Conservation (phyloP, 768 basidiomycete species). For the Tricholoma hemisulphureum region DNA sequence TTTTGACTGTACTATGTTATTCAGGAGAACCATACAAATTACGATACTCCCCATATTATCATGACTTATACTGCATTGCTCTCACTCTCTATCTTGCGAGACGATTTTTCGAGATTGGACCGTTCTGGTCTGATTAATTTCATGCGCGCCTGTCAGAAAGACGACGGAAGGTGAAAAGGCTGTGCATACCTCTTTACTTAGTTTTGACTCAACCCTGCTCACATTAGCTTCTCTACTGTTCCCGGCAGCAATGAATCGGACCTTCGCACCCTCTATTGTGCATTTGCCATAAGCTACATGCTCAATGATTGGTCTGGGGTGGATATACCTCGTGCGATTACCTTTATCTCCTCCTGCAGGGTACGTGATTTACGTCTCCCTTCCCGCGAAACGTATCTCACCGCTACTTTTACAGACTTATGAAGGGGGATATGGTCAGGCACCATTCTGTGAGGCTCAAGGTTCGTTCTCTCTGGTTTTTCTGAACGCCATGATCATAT, state of each 20-base stretch:
- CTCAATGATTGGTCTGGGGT: conserved; percentile 78
- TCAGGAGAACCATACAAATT: conserved; percentile 39
- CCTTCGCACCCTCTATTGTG: conserved; percentile 82
- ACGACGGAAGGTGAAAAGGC: conserved; percentile 76
- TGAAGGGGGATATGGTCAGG: conserved; percentile 90
- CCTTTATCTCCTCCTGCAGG: conserved; percentile 69
- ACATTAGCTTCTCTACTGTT: conserved; percentile 64
- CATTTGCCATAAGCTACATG: conserved; percentile 79
- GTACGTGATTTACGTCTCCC: conserved; percentile 47
- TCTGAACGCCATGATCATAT: not conserved
- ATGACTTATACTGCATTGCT: conserved; percentile 93
- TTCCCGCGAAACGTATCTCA: conserved; percentile 5
- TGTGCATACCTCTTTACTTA: not conserved
- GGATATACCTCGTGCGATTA: conserved; percentile 55
- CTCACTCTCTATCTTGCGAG: conserved; percentile 81
- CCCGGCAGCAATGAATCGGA: conserved; percentile 75
- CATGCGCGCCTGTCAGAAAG: conserved; percentile 67
- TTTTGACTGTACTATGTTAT: conserved; percentile 9
- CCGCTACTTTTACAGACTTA: conserved; percentile 56
- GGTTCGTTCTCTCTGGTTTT: conserved; percentile 43
- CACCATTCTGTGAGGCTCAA: conserved; percentile 79
- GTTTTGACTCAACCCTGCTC: conserved; percentile 2
- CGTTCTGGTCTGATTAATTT: conserved; percentile 64
- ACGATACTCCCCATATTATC: conserved; percentile 79
- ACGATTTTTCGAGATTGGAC: conserved; percentile 74